phyloP scores from a whole-genome alignment of 371 early-diverging fungal species.

The Encephalitozoon hellem region DNA sequence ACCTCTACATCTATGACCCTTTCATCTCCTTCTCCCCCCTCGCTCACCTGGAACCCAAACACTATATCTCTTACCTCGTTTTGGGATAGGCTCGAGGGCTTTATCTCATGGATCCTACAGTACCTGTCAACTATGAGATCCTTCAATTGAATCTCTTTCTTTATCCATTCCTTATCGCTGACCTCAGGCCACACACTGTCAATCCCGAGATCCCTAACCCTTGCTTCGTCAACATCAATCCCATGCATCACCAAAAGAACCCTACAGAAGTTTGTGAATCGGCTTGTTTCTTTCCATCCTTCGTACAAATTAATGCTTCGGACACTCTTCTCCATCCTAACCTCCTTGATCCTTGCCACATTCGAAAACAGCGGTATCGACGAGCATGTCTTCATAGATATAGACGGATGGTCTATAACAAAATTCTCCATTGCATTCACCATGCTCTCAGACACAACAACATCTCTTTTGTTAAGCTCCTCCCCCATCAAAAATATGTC shows the following conservation, averaged over 20 bases:
- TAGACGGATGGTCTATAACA: constrained; percentile 70
- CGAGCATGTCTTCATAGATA: constrained; percentile 86
- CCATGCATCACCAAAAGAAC: constrained; percentile 84
- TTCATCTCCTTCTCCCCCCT: constrained; percentile 65
- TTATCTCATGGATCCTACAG: constrained; percentile 92
- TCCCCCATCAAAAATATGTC: constrained; percentile 92
- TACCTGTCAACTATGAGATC: constrained; percentile 92
- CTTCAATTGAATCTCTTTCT: constrained; percentile 83
- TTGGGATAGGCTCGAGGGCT: constrained; percentile 80
- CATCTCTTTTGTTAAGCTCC: constrained; percentile 84
- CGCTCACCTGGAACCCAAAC: constrained; percentile 89
- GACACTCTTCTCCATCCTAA: constrained; percentile 66
- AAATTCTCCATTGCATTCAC: constrained; percentile 91
- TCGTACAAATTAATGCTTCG: constrained; percentile 67
- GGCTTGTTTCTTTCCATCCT: constrained; percentile 83
- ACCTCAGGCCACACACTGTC: constrained; percentile 91
- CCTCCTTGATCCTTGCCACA: constrained; percentile 85
- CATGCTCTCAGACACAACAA: constrained; percentile 95
- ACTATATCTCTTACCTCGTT: constrained; percentile 95
- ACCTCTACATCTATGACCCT: neutral
- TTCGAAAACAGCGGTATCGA: constrained; percentile 90
- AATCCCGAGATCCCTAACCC: constrained; percentile 81
- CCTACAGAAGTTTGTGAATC: constrained; percentile 92
- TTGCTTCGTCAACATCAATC: constrained; percentile 82
- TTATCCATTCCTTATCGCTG: constrained; percentile 89